A percentile compares a stretch with the other conserved stretches of the same genome.
Evolutionary conservation across 129 eudicot species (phyloP).

Genomic region (Heracleum sosnowskyi): DNA sequence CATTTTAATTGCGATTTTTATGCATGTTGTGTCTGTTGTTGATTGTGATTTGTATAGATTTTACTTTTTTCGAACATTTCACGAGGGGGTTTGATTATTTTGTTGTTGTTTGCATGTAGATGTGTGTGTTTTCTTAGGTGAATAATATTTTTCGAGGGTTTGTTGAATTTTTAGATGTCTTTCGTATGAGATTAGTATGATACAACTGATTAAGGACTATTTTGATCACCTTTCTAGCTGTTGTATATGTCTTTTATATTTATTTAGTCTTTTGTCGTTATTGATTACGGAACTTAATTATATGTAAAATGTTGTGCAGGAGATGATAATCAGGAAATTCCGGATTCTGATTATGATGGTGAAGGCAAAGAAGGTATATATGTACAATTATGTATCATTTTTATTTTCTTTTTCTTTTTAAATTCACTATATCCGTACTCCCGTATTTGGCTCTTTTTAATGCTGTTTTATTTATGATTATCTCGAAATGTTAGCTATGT

Average conservation of each 20-base stretch:
- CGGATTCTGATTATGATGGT: slow-evolving; percentile 23
- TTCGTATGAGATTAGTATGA: background rate
- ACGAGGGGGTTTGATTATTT: background rate
- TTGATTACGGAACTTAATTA: background rate
- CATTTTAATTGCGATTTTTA: background rate
- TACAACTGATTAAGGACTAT: background rate
- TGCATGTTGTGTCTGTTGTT: background rate
- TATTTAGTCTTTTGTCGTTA: background rate
- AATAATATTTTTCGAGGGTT: background rate
- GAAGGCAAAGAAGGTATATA: slow-evolving; percentile 19
- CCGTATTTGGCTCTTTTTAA: background rate
- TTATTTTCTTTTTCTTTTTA: no score
- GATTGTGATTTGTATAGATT: background rate
- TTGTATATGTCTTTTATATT: no score
- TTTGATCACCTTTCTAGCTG: background rate
- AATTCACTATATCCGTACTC: background rate
- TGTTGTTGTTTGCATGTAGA: background rate
- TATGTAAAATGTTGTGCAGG: slow-evolving; percentile 14
- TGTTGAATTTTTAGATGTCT: background rate
- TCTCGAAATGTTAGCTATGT: no score
- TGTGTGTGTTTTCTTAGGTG: no score
- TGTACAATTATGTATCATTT: background rate
- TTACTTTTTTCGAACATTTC: background rate
- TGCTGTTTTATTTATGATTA: background rate
- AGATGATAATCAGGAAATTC: slow-evolving; percentile 3